Evolutionary conservation across 176 grass and related monocot species (phyloP), one percentile per base, ranked within the genome.

Genomic region (Oryza brachyantha): DNA sequence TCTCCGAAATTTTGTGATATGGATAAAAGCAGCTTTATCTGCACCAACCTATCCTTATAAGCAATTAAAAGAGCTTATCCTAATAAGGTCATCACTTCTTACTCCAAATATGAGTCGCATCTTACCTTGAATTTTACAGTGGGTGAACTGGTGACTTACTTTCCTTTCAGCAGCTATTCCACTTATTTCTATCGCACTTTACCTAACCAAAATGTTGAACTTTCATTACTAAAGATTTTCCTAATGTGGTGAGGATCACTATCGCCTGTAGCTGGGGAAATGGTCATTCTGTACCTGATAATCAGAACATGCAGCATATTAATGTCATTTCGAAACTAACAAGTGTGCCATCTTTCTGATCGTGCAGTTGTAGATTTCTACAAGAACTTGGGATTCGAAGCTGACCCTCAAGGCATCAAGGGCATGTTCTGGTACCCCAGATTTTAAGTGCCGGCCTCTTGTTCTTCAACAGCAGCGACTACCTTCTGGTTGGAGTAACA

Each of bases 391-490:
- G 95, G 95, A 75, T 98, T 94, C 45, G 95, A 98, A 87, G 90
- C 78, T 14, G 92, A 98, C 84, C 95, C 95, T 71, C 92, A 91
- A 69, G 95, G 95, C 80, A 98, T 98, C 87, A 94, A 92, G 83
- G 95, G 95, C 81, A 94, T 98, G 95, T 98, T 98, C 87, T 94
- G 92, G 95, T 94, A 98, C 88, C 87, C 91, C 70, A 81, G 66
- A 48, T 64, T 84, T 27, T 93, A 93, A 93, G 68, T 17, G 2
- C 36, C 25, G 68, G 8, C 8, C 7, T 14, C 39, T 34, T 5
- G 2, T 42, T 27, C 64, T 1, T 27, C 13, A 63, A 68, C 52
- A 59, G 24, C 26, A 43, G 70, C 24, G 29, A n/a, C n/a, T n/a
- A n/a, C n/a, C n/a, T n/a, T 12, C 22, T 22, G 65, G 41, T 26